A percentile compares a stretch with the other conserved stretches of the same genome.
phyloP scores from a whole-genome alignment of 208 protist species.

The Endotrypanum monterogeii region DNA sequence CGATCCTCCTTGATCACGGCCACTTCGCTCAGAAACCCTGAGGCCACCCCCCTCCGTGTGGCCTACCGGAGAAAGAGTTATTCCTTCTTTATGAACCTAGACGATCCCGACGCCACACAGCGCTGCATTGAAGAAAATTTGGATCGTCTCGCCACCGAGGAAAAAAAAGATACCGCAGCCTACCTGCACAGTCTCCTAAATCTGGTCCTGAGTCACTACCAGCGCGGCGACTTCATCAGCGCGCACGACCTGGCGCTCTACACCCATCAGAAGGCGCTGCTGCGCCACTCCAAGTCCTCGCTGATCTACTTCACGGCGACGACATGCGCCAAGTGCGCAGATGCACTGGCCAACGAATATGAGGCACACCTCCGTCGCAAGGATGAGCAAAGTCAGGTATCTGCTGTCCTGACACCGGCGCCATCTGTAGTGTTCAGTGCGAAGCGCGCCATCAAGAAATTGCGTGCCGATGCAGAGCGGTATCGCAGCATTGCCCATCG shows the following conservation, averaged over 20 bases:
- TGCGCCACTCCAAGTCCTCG: conserved; percentile 47
- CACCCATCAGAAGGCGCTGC: conserved; percentile 53
- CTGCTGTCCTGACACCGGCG: conserved; percentile 42
- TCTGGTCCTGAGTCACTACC: conserved; percentile 67
- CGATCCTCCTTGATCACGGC: background rate
- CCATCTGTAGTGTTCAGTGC: conserved; percentile 66
- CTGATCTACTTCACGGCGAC: conserved; percentile 73
- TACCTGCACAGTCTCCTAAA: conserved; percentile 80
- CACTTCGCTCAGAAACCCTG: background rate
- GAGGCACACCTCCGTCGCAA: conserved; percentile 47
- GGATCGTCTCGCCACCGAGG: conserved; percentile 45
- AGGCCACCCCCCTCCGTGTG: background rate
- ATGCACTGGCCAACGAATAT: conserved; percentile 60
- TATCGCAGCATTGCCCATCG: conserved; percentile 73
- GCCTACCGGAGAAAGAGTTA: conserved; percentile 47
- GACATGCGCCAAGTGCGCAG: conserved; percentile 52
- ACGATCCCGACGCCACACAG: conserved; percentile 71
- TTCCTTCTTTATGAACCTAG: conserved; percentile 80
- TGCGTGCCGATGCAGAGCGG: conserved; percentile 61
- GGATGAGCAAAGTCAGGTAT: conserved; percentile 28
- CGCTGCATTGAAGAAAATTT: conserved; percentile 68
- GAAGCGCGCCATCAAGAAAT: conserved; percentile 62
- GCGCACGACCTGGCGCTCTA: conserved; percentile 58
- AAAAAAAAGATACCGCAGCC: conserved; percentile 49
- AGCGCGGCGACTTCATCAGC: conserved; percentile 60